A percentile compares a stretch with the other conserved stretches of the same genome.
phyloP scores from a whole-genome alignment of 441 rosid genomes.

The Erodium chrysanthum region DNA sequence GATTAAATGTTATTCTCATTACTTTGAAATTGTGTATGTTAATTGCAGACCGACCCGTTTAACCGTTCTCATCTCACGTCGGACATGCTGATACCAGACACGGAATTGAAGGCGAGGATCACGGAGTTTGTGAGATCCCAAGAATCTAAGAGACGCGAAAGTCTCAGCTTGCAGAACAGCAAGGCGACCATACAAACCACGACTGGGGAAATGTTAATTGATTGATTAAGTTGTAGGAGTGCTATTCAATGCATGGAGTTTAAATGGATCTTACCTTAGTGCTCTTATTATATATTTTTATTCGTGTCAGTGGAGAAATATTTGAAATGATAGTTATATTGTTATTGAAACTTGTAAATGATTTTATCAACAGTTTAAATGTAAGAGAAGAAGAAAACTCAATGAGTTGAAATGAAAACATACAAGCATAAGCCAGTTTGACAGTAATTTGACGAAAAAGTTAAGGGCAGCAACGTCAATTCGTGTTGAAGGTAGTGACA shows the following conservation, averaged over 20 bases:
- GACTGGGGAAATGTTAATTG: slow-evolving; percentile 68
- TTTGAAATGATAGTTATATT: too few species aligned
- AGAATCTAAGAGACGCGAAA: slow-evolving; percentile 50
- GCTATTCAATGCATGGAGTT: neutral
- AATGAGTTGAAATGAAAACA: too few species aligned
- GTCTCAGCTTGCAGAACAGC: slow-evolving; percentile 37
- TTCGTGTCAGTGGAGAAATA: too few species aligned
- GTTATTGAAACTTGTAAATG: too few species aligned
- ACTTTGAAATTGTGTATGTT: slow-evolving; percentile 16
- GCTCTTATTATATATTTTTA: too few species aligned
- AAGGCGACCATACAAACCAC: slow-evolving; percentile 69
- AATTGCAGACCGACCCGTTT: slow-evolving; percentile 84
- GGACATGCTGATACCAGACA: slow-evolving; percentile 75
- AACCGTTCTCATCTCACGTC: slow-evolving; percentile 78
- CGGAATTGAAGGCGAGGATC: slow-evolving; percentile 66
- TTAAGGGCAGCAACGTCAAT: too few species aligned
- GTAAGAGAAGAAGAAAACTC: too few species aligned
- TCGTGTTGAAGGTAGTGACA: too few species aligned
- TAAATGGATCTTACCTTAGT: too few species aligned
- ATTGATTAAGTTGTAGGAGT: slow-evolving; percentile 25
- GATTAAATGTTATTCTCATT: neutral
- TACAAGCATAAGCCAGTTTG: too few species aligned
- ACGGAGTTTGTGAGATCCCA: slow-evolving; percentile 66
- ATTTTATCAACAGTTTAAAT: too few species aligned
- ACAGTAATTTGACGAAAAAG: too few species aligned